These are phyloP conservation scores for Blastocystis sp. DNA, from an alignment of 352 stramenopile genomes.

Conservation along the genomic window DNA sequence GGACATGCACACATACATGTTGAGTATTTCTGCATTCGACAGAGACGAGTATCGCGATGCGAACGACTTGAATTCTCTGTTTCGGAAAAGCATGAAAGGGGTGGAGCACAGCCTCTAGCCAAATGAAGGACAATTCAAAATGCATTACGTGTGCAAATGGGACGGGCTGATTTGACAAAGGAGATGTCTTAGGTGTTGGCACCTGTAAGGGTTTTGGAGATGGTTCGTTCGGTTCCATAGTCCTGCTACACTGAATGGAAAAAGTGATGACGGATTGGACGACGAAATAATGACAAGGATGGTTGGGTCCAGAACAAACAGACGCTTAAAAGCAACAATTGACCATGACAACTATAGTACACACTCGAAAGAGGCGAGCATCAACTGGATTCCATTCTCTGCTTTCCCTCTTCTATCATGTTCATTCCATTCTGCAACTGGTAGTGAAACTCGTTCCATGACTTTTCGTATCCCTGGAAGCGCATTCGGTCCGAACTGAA, in stretches of 20 bases:
- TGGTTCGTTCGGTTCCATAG: not conserved
- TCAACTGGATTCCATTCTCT: too few species aligned
- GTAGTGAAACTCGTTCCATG: conserved; percentile 31
- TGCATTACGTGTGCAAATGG: not conserved
- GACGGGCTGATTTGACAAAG: not conserved
- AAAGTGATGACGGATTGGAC: not conserved
- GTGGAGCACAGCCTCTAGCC: not conserved
- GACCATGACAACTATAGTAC: too few species aligned
- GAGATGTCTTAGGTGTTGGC: too few species aligned
- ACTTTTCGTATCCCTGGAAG: conserved; percentile 55
- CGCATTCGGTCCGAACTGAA: not conserved
- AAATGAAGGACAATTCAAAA: not conserved
- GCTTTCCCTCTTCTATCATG: not conserved
- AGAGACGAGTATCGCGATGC: not conserved
- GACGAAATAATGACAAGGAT: not conserved
- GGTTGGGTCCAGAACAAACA: not conserved
- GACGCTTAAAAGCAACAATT: too few species aligned
- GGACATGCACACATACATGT: conserved; percentile 1
- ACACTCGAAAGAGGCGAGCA: too few species aligned
- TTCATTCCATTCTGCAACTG: conserved; percentile 50
- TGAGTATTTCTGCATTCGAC: conserved; percentile 4
- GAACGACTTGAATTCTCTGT: conserved; percentile 33
- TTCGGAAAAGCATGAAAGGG: conserved; percentile 51
- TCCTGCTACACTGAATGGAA: not conserved
- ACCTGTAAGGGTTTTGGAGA: not conserved